These are phyloP conservation scores for Striga hermonthica DNA, from an alignment of 305 asterid species.

Conservation along the genomic window DNA sequence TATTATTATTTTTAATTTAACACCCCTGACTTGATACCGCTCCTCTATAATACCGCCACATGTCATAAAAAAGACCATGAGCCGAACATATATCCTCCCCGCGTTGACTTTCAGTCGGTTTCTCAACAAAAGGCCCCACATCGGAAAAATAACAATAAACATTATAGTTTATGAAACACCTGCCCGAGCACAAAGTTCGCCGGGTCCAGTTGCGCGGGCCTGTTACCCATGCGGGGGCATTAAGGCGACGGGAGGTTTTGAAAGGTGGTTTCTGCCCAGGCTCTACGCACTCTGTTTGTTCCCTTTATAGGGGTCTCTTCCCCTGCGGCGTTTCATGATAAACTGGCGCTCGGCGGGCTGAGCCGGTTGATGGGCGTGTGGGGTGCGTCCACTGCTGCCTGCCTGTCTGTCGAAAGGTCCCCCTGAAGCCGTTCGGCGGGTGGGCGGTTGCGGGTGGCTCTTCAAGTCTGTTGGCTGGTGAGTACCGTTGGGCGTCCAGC, in stretches of 20 bases:
- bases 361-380: neutral
- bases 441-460: neutral
- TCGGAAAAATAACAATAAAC: no score
- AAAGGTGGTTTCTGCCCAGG: neutral
- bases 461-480: neutral
- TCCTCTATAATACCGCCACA: no score
- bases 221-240: constrained; percentile 27
- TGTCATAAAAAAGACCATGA: no score
- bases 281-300: neutral
- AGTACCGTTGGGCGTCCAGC: neutral
- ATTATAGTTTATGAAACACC: no score
- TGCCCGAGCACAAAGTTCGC: neutral
- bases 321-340: neutral
- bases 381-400: neutral
- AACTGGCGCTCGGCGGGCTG: no score
- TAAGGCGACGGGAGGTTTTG: constrained; percentile 25
- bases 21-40: no score
- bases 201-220: constrained; percentile 22
- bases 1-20: neutral
- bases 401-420: neutral
- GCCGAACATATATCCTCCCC: no score
- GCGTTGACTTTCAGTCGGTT: no score
- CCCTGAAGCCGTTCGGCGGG: neutral
- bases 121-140: no score
- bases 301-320: neutral